phyloP scores from a whole-genome alignment of 73 alveolate genomes.

The Effrenium voratum region DNA sequence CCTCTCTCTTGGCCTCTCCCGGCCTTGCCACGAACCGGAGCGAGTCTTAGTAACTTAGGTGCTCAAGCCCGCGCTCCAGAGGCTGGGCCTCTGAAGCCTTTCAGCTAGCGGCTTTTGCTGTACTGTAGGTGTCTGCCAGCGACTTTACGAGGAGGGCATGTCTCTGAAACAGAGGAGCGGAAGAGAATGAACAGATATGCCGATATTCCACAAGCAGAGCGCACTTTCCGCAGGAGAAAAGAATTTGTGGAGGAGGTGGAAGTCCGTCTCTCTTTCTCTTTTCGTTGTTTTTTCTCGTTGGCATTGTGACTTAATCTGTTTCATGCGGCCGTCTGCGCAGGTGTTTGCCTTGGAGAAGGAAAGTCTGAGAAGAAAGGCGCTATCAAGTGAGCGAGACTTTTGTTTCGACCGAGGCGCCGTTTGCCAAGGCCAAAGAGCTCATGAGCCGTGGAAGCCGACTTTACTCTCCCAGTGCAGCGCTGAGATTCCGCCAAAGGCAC shows the following conservation, averaged over 20 bases:
- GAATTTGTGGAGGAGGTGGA: conserved; percentile 34
- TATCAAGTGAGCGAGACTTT: background rate
- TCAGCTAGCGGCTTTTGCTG: background rate
- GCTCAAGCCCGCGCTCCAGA: background rate
- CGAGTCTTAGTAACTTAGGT: too few species aligned
- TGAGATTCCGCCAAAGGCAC: too few species aligned
- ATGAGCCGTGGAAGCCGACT: conserved; percentile 39
- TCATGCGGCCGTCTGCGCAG: background rate
- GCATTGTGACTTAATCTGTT: background rate
- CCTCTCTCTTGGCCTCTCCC: too few species aligned
- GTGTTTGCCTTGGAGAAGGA: conserved; percentile 35
- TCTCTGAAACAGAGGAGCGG: conserved; percentile 8
- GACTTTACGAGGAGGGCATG: conserved; percentile 40
- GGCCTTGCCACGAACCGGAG: too few species aligned
- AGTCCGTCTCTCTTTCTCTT: too few species aligned
- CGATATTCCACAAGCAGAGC: background rate
- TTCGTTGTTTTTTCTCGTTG: too few species aligned
- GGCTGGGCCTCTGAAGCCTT: conserved; percentile 1
- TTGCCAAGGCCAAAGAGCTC: conserved; percentile 53
- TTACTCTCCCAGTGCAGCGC: conserved; percentile 2
- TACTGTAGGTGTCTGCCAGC: conserved; percentile 36
- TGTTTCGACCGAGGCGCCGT: background rate
- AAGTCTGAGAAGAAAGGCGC: conserved; percentile 12
- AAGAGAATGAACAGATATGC: background rate
- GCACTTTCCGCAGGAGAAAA: background rate